A percentile compares a stretch with the other conserved stretches of the same genome.
Evolutionary conservation across 2,329 filamentous ascomycete genomes (phyloP).

Genomic region (Sporothrix inflata): DNA sequence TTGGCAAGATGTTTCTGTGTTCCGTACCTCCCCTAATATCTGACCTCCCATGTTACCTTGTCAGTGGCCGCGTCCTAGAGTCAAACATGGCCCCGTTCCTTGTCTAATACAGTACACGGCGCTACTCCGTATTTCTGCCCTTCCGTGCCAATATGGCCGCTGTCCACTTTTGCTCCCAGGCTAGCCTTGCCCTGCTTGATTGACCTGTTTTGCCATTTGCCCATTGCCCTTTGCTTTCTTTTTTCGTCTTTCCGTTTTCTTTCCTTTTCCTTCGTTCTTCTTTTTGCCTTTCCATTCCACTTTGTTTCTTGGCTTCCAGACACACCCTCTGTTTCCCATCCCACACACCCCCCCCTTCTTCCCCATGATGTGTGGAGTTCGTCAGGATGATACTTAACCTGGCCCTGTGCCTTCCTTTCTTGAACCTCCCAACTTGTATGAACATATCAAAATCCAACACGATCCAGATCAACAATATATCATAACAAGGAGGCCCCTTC

Average conservation of each 20-base stretch:
- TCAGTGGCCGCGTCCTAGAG: constrained; percentile 34
- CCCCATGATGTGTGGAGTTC: constrained; percentile 28
- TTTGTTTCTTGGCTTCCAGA: constrained; percentile 23
- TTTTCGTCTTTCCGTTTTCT: constrained; percentile 8
- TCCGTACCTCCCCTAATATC: constrained; percentile 30
- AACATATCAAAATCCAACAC: constrained; percentile 7
- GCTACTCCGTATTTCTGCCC: constrained; percentile 31
- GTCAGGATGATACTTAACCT: constrained; percentile 33
- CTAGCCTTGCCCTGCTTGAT: constrained; percentile 31
- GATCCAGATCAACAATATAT: constrained; percentile 20
- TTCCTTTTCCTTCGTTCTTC: constrained; percentile 15
- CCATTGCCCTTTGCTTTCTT: constrained; percentile 12
- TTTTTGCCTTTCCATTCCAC: constrained; percentile 26
- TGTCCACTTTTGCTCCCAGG: constrained; percentile 25
- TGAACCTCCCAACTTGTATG: constrained; percentile 5
- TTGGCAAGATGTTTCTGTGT: constrained; percentile 3
- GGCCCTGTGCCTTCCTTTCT: constrained; percentile 23
- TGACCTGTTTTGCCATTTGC: constrained; percentile 18
- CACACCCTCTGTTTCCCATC: constrained; percentile 12
- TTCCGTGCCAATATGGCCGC: constrained; percentile 39
- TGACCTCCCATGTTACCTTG: constrained; percentile 34
- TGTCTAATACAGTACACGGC: constrained; percentile 30
- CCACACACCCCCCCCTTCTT: constrained; percentile 12
- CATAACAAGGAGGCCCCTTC: constrained; percentile 4
- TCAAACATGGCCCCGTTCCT: constrained; percentile 40